Conservation (phyloP, 177 flowering plant species). For the Vitis hybrid region DNA sequence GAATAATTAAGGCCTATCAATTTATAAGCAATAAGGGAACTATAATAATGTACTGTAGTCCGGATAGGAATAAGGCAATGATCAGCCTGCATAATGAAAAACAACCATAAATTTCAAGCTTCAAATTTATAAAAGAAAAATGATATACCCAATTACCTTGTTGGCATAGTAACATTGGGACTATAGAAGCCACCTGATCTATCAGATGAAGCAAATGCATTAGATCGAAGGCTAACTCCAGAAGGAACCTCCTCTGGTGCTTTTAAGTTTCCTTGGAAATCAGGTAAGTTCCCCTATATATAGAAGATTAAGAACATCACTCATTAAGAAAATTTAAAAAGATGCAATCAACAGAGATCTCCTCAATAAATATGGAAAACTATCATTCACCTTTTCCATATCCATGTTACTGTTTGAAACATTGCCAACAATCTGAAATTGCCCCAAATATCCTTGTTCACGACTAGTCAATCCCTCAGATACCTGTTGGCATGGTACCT, state of each 20-base stretch:
- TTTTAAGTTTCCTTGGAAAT: slow-evolving; percentile 20
- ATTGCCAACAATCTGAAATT: slow-evolving; percentile 11
- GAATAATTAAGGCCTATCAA: neutral
- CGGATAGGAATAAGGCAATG: neutral
- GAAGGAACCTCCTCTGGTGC: slow-evolving; percentile 23
- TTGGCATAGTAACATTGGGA: slow-evolving; percentile 15
- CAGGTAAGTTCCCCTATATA: slow-evolving; percentile 19
- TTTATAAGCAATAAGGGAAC: neutral
- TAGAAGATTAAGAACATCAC: neutral
- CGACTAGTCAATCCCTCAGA: slow-evolving; percentile 16
- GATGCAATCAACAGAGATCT: neutral
- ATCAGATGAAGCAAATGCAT: slow-evolving; percentile 17
- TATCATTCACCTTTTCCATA: slow-evolving; percentile 28
- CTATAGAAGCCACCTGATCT: slow-evolving; percentile 13
- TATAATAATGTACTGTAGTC: neutral
- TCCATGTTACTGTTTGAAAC: slow-evolving; percentile 17
- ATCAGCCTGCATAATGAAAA: neutral
- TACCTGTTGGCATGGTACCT: slow-evolving; percentile 9
- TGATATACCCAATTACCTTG: slow-evolving; percentile 26
- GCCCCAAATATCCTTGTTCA: slow-evolving; percentile 21
- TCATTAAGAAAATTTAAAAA: neutral
- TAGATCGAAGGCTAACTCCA: slow-evolving; percentile 16
- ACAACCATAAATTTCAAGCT: neutral
- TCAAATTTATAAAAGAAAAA: neutral
- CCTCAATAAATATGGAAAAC: neutral